Evolutionary conservation across 1,284 basidiomycete genomes (phyloP).

Genomic region (Trametes sp.): DNA sequence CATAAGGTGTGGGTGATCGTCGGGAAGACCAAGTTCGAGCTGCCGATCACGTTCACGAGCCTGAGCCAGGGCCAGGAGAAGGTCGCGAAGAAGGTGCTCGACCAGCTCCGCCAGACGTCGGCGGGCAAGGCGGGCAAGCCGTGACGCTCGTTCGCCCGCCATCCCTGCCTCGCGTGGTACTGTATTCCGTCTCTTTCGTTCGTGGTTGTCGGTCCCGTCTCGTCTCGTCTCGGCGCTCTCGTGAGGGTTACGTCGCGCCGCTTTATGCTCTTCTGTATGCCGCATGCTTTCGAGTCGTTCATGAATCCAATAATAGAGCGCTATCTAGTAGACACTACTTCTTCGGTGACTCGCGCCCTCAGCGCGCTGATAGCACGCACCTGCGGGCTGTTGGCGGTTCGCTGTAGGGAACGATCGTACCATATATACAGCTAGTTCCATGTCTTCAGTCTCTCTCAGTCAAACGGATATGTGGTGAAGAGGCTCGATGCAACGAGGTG

Average conservation of each 20-base stretch:
- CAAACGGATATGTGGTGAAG: background rate
- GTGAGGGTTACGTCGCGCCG: background rate
- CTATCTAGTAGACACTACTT: background rate
- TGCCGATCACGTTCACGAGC: conserved; percentile 45
- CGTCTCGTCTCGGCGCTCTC: background rate
- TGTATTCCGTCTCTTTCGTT: background rate
- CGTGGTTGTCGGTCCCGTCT: background rate
- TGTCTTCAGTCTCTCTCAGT: too few relatives aligned
- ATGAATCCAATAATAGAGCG: conserved; percentile 7
- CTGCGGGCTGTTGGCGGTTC: conserved; percentile 22
- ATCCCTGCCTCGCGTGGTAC: background rate
- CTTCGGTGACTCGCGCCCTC: conserved; percentile 10
- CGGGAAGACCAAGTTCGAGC: conserved; percentile 49
- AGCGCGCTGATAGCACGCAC: conserved; percentile 20
- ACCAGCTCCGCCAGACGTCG: conserved; percentile 36
- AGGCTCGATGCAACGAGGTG: background rate
- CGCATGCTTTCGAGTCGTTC: conserved; percentile 7
- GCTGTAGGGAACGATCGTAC: conserved; percentile 18
- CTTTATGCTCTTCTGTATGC: conserved; percentile 11
- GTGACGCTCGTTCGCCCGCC: background rate
- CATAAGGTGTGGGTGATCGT: conserved; percentile 53
- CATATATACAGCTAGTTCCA: too few relatives aligned
- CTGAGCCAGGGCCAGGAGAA: conserved; percentile 47
- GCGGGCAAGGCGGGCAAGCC: background rate
- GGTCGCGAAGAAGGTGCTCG: conserved; percentile 50